phyloP scores from a whole-genome alignment of 805 yeast genomes.

The Candida pseudofarinosa region DNA sequence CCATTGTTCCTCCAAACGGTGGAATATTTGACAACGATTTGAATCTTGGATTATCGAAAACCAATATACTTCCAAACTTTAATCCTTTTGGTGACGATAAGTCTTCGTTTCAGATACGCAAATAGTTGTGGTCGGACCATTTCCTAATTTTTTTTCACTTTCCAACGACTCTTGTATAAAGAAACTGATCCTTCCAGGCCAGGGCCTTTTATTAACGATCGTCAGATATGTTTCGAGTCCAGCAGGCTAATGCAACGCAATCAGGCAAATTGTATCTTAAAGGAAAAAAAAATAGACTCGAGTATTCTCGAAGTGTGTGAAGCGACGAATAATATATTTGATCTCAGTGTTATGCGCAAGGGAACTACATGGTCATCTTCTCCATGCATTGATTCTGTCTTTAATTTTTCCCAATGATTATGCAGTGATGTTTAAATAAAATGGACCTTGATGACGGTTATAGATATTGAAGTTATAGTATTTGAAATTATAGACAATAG shows the following conservation, averaged over 20 bases:
- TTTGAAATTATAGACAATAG: not conserved
- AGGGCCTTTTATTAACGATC: too few species aligned
- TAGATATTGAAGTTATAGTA: not conserved
- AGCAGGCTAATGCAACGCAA: too few species aligned
- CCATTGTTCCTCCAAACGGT: not conserved
- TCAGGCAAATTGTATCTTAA: too few species aligned
- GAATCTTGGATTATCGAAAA: not conserved
- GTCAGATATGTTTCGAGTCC: too few species aligned
- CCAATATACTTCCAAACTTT: constrained; percentile 5
- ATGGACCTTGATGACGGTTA: not conserved
- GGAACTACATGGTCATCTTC: not conserved
- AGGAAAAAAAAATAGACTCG: too few species aligned
- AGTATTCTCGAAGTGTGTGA: too few species aligned
- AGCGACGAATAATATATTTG: too few species aligned
- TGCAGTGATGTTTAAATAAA: not conserved
- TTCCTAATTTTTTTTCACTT: too few species aligned
- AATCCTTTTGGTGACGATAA: constrained; percentile 7
- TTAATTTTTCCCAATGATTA: not conserved
- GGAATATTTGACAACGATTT: constrained; percentile 1
- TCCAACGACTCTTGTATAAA: too few species aligned
- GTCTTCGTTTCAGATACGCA: constrained; percentile 1
- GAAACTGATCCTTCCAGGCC: too few species aligned
- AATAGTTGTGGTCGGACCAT: too few species aligned
- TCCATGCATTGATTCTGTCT: not conserved
- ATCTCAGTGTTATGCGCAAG: too few species aligned